Conservation (phyloP, 805 yeast genomes). For the Yamadazyma philogaea region DNA sequence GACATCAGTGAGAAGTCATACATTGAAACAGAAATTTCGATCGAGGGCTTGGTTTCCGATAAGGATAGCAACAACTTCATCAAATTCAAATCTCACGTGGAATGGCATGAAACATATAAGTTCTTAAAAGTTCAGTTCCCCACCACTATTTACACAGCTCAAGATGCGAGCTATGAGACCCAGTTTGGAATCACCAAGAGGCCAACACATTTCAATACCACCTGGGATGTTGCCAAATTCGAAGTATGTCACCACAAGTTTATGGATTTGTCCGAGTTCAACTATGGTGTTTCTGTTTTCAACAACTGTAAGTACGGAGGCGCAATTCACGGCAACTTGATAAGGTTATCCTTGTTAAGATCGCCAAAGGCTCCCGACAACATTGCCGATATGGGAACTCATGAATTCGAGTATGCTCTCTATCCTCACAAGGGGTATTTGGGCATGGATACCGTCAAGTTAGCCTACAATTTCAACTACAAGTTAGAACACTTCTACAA, state of each 20-base stretch:
- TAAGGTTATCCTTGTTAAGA: constrained; percentile 82
- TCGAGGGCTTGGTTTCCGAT: constrained; percentile 52
- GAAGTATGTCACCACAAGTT: constrained; percentile 94
- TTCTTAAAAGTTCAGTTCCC: constrained; percentile 95
- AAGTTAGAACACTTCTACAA: constrained; percentile 12
- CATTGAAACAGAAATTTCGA: constrained; percentile 65
- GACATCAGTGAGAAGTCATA: constrained; percentile 54
- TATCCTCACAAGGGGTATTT: constrained; percentile 77
- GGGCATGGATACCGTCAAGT: constrained; percentile 59
- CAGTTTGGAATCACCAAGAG: constrained; percentile 89
- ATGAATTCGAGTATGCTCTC: constrained; percentile 76
- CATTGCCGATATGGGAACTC: constrained; percentile 90
- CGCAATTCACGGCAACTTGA: constrained; percentile 86
- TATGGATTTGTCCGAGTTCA: constrained; percentile 84
- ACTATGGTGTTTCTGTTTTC: constrained; percentile 81
- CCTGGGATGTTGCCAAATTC: constrained; percentile 96
- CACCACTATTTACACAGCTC: constrained; percentile 71
- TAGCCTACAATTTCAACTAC: constrained; percentile 80
- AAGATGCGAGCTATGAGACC: constrained; percentile 79
- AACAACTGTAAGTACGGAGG: constrained; percentile 91
- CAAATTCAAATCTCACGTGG: constrained; percentile 47
- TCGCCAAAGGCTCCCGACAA: constrained; percentile 95
- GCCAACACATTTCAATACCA: constrained; percentile 91
- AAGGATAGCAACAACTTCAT: constrained; percentile 28
- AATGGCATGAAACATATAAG: constrained; percentile 85